Evolutionary conservation across 805 yeast genomes (phyloP).

Genomic region (Lachancea lanzarotensis): DNA sequence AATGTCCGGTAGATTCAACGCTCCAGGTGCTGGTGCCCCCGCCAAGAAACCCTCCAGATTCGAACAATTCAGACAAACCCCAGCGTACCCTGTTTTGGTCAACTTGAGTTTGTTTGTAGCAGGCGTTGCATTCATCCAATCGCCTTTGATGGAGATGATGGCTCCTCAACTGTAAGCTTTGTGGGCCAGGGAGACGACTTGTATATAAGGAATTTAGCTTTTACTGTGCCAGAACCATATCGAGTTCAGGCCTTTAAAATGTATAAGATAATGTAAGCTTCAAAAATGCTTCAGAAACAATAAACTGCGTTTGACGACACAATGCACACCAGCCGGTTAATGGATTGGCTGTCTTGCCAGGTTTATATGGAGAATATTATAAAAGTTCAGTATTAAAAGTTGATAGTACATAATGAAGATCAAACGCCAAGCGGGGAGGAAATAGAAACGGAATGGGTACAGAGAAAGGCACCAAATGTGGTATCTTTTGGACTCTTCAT

Average conservation of each 20-base stretch:
- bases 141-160: conserved; percentile 73
- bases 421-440: too few species aligned
- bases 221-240: too few species aligned
- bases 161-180: conserved; percentile 57
- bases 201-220: not conserved
- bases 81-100: conserved; percentile 56
- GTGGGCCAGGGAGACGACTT: not conserved
- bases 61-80: conserved; percentile 53
- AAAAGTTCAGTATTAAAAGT: too few species aligned
- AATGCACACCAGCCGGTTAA: too few species aligned
- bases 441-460: too few species aligned
- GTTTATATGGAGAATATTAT: too few species aligned
- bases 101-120: conserved; percentile 61
- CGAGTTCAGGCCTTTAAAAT: not conserved
- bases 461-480: too few species aligned
- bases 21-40: conserved; percentile 28
- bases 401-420: too few species aligned
- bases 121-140: conserved; percentile 71
- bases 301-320: too few species aligned
- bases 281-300: too few species aligned
- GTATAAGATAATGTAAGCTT: not conserved
- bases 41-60: conserved; percentile 30
- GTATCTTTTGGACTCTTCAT: too few species aligned
- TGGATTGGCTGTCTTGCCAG: too few species aligned
- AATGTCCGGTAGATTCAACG: conserved; percentile 20